A percentile compares a stretch with the other conserved stretches of the same genome.
Conservation (phyloP, 2,329 filamentous ascomycete species). For the Onygenales sp. region DNA sequence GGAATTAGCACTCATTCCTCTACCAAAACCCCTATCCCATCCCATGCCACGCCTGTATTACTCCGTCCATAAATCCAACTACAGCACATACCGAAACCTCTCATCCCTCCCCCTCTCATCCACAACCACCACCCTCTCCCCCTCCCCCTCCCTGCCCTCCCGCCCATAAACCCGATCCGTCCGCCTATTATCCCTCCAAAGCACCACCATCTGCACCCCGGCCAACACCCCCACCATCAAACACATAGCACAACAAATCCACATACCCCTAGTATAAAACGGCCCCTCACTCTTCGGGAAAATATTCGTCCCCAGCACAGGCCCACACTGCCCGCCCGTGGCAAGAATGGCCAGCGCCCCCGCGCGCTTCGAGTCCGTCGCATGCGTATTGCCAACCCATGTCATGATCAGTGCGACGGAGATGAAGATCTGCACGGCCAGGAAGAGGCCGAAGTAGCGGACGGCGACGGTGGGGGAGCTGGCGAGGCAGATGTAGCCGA, state of each 20-base stretch:
- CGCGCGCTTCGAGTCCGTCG: slow-evolving; percentile 27
- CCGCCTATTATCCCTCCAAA: slow-evolving; percentile 17
- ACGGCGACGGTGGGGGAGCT: slow-evolving; percentile 23
- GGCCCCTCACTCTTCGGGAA: slow-evolving; percentile 25
- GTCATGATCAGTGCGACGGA: slow-evolving; percentile 25
- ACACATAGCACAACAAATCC: slow-evolving; percentile 26
- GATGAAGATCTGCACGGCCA: slow-evolving; percentile 32
- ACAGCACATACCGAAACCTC: neutral
- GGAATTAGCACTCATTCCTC: no score
- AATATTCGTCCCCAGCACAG: slow-evolving; percentile 23
- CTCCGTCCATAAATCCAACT: neutral
- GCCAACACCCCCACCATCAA: slow-evolving; percentile 14
- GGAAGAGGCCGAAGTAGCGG: slow-evolving; percentile 29
- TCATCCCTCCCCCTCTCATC: neutral
- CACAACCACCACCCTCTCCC: neutral
- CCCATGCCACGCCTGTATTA: no score
- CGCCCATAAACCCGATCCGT: slow-evolving; percentile 2
- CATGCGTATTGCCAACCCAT: slow-evolving; percentile 30
- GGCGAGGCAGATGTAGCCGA: slow-evolving; percentile 34
- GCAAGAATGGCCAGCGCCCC: slow-evolving; percentile 28
- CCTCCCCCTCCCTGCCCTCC: neutral
- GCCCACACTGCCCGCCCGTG: slow-evolving; percentile 28
- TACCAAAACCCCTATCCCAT: no score
- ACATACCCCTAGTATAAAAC: slow-evolving; percentile 26
- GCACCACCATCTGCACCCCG: slow-evolving; percentile 10